Evolutionary conservation across 1,284 basidiomycete species (phyloP).

Genomic region (Austroboletus novae-zelandiae): DNA sequence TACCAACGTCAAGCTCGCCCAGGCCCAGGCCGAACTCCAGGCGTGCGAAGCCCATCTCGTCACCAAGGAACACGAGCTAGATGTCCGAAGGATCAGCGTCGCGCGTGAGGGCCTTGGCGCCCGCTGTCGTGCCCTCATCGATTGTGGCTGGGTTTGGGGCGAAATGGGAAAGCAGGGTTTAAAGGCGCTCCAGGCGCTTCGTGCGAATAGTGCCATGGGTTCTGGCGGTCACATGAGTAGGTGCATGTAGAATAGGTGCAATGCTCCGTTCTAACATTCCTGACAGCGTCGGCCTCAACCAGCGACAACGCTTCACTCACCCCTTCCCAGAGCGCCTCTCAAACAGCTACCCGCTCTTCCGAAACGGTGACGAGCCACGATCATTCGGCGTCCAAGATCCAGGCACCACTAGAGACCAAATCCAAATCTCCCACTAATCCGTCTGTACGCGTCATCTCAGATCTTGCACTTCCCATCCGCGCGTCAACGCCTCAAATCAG

Average conservation of each 20-base stretch:
- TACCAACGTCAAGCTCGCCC: constrained; percentile 50
- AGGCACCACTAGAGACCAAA: no score
- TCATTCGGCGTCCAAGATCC: neutral
- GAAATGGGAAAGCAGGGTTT: constrained; percentile 62
- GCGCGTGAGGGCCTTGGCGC: constrained; percentile 59
- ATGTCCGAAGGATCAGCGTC: constrained; percentile 46
- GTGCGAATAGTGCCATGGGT: neutral
- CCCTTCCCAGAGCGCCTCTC: constrained; percentile 68
- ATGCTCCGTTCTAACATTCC: neutral
- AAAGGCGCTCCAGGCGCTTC: constrained; percentile 36
- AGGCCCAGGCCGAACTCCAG: constrained; percentile 71
- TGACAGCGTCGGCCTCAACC: no score
- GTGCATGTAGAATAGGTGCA: no score
- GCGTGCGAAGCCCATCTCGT: constrained; percentile 74
- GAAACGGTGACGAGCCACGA: constrained; percentile 15
- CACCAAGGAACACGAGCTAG: constrained; percentile 62
- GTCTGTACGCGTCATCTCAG: constrained; percentile 57
- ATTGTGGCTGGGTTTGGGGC: constrained; percentile 65
- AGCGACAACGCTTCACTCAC: constrained; percentile 49
- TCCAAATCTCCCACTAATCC: no score
- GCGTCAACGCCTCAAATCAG: neutral
- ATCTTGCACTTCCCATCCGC: constrained; percentile 37
- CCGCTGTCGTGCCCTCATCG: constrained; percentile 60
- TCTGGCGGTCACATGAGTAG: no score
- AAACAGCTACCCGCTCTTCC: constrained; percentile 27